A percentile compares a stretch with the other conserved stretches of the same genome.
Evolutionary conservation across 164 flowering plant species (phyloP).

Genomic region (Vitis amurensis): DNA sequence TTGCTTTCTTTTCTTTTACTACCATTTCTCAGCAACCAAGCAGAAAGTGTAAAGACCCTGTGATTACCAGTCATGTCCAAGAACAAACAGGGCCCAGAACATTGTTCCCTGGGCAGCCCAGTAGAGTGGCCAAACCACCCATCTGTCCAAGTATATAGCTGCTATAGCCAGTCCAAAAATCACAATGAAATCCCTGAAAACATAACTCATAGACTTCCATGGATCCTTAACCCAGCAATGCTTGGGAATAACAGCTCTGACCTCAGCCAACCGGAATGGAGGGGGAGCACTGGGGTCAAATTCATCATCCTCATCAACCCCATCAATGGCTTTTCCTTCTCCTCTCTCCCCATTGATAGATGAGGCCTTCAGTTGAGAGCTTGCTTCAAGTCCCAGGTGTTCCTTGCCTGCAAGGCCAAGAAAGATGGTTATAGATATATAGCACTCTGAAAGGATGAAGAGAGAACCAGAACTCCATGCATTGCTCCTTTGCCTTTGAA

Average conservation of each 20-base stretch:
- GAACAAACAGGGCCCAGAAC: conserved; percentile 93
- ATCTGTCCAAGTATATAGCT: conserved; percentile 50
- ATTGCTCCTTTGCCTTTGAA: too few relatives aligned
- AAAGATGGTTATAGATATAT: too few relatives aligned
- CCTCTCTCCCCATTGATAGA: neutral
- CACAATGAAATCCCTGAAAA: conserved; percentile 56
- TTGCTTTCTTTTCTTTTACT: too few relatives aligned
- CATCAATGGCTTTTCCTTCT: conserved; percentile 1
- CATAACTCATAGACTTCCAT: conserved; percentile 75
- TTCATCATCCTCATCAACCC: conserved; percentile 14
- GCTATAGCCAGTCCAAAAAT: conserved; percentile 48
- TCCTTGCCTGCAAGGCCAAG: too few relatives aligned
- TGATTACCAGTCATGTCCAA: conserved; percentile 85
- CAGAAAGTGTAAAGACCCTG: neutral
- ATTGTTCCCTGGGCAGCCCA: conserved; percentile 91
- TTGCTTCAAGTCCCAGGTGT: too few relatives aligned
- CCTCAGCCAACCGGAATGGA: conserved; percentile 71
- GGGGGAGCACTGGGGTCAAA: conserved; percentile 75
- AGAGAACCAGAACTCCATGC: too few relatives aligned
- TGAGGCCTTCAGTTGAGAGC: too few relatives aligned
- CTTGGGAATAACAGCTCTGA: conserved; percentile 82
- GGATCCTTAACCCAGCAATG: conserved; percentile 92
- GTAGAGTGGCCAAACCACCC: conserved; percentile 80
- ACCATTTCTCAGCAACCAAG: neutral
- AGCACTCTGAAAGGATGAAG: too few relatives aligned